Base-by-base conservation (phyloP, 2,329 filamentous ascomycete species). In the Zopfia rhizophila region DNA sequence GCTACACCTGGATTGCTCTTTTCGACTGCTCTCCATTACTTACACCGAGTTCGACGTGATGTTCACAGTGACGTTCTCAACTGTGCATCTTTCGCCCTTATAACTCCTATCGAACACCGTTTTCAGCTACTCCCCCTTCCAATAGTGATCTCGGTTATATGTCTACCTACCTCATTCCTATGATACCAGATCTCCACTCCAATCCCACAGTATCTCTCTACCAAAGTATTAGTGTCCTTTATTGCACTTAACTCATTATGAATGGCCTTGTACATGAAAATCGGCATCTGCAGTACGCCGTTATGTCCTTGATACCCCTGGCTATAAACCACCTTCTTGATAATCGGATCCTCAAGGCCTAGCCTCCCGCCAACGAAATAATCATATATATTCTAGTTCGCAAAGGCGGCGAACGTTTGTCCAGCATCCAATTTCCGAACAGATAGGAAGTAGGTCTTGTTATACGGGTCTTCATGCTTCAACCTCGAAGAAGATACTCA, bases 201-300 rank as follows among this genome's bases (percentile, higher is more conserved):
- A 4, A 52, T 42, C 19, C 30, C 35, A 47, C 65, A 66, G 45
- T 55, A 61, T 28, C 55, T 45, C 7, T 55, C 30, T 1, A 70
- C 48, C 37, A 69, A 30, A 1, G 31, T 44, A 48, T 69, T 63
- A 3, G 62, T 66, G 27, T 66, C 59, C 5, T 37, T 45, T 1
- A 66, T 41, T 3, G 59, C 49, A 27, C 56, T 61, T 11, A 71
- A 51, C 38, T 70, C 63, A 42, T 71, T 67, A 1, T 53, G 45
- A 7, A 60, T 51, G 3, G 67, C 61, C 33, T 72, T 67, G 42
- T 71, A 70, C 5, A 61, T 48, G 28, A 63, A 70, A 4, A 65
- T 22, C 1, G 65, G 66, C 29, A 63, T 61, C 16, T 23, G 29
- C 5, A 57, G 58, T 4, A 49, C 38, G 8, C 56, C 60, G 25